phyloP scores from a whole-genome alignment of 148 eudicot genomes.

The Fagopyrum tataricum region DNA sequence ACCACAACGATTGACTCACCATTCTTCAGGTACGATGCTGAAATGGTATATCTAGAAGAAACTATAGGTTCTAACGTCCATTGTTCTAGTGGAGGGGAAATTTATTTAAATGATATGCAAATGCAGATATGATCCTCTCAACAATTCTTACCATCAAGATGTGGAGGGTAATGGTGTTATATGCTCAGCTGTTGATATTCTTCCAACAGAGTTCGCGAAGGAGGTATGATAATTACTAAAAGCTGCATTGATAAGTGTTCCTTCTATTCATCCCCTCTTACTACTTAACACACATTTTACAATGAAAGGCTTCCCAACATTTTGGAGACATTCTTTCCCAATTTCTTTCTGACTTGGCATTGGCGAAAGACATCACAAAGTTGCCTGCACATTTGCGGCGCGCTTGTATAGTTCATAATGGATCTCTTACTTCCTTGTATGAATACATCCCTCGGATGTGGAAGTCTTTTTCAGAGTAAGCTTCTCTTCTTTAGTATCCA shows the following conservation, averaged over 20 bases:
- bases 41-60: background rate
- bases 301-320: constrained; percentile 86
- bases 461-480: constrained; percentile 68
- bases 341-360: constrained; percentile 68
- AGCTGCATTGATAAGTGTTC: background rate
- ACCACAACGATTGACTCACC: constrained; percentile 84
- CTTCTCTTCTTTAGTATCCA: constrained; percentile 14
- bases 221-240: constrained; percentile 41
- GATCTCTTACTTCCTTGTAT: constrained; percentile 65
- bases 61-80: background rate
- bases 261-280: background rate
- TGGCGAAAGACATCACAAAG: constrained; percentile 35
- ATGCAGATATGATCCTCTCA: constrained; percentile 71
- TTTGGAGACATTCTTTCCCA: constrained; percentile 85
- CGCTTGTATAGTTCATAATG: constrained; percentile 83
- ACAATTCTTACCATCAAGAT: constrained; percentile 60
- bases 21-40: constrained; percentile 62
- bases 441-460: constrained; percentile 92
- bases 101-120: background rate
- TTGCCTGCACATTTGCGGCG: constrained; percentile 61
- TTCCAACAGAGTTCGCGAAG: constrained; percentile 97
- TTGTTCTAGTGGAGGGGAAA: background rate
- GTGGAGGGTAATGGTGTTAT: constrained; percentile 80
- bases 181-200: constrained; percentile 89
- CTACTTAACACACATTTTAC: constrained; percentile 5